Base-by-base conservation (phyloP, 495 filamentous ascomycete species). In the Aspergillus haitiensis region DNA sequence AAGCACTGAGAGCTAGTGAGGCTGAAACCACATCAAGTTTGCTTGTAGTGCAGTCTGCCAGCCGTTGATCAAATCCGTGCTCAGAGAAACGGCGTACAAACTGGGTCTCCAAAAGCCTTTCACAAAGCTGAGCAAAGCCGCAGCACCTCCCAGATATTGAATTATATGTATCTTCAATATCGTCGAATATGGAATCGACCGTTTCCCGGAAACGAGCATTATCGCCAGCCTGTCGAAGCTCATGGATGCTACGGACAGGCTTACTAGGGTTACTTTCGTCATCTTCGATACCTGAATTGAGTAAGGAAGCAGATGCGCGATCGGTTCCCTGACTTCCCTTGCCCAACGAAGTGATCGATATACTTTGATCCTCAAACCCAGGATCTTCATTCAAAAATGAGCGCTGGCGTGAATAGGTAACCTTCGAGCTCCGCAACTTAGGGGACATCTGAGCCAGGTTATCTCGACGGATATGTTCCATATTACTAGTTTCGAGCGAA, bases 161-260 rank as follows among this genome's bases (percentile, higher is more conserved):
- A 21, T 72, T 72, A n/a, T 72, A 56, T 6, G 81, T 74, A 40
- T 81, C 77, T 52, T 89, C 86, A 61, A 98, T 88, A 59, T 95
- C 89, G 57, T 95, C 91, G 58, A 96, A 80, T 9, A 96, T 78
- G 51, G 90, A 86, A 64, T 93, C 90, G 52, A 95, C 81, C 50
- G 92, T 88, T 63, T 91, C 85, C 7, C 87, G 74, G 57, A 95
- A 92, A 16, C 92, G 87, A 50, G 85, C 87, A 69, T 93, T 95
- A 21, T 87, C 86, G 7, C 94, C 94, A 40, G 91, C 86, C 62
- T 91, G 88, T 61, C 92, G 83, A 45, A 98, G 79, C 70, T 98
- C 94, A 67, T 98, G 92, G 36, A 97, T 89, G 61, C 87, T 94
- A 50, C 88, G 84, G 58, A 97, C 86, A 52, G 82, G 75, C 12